phyloP scores from a whole-genome alignment of 2,329 filamentous ascomycete species.

The Dactylellina sp. region DNA sequence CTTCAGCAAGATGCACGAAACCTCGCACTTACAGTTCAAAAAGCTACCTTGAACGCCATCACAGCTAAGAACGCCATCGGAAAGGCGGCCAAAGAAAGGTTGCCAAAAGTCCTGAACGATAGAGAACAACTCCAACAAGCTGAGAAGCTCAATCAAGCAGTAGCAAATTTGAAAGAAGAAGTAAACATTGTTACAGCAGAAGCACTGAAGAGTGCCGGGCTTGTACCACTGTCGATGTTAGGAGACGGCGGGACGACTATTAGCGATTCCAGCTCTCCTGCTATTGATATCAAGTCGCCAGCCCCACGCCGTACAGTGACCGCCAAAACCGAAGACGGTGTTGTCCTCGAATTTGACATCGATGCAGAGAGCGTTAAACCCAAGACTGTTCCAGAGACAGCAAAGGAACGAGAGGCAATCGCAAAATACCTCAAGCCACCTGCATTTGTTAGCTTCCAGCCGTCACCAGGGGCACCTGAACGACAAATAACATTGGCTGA shows the following conservation, averaged over 20 bases:
- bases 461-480: neutral
- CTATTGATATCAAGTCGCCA: neutral
- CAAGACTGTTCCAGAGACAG: neutral
- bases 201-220: neutral
- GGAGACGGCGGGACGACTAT: too few species aligned
- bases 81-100: neutral
- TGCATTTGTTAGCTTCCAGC: neutral
- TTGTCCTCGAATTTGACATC: slow-evolving; percentile 10
- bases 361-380: neutral
- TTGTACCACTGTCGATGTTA: too few species aligned
- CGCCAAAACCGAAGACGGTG: neutral
- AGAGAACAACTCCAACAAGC: neutral
- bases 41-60: neutral
- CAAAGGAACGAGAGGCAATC: neutral
- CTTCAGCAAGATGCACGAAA: slow-evolving; percentile 5
- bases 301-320: neutral
- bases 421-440: neutral
- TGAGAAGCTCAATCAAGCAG: neutral
- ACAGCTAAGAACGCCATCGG: neutral
- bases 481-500: neutral
- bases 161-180: neutral
- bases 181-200: neutral
- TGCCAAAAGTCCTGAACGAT: neutral
- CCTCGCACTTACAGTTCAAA: neutral
- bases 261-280: too few species aligned